Base-by-base conservation (phyloP, 768 basidiomycete species). In the Suillus paluster region DNA sequence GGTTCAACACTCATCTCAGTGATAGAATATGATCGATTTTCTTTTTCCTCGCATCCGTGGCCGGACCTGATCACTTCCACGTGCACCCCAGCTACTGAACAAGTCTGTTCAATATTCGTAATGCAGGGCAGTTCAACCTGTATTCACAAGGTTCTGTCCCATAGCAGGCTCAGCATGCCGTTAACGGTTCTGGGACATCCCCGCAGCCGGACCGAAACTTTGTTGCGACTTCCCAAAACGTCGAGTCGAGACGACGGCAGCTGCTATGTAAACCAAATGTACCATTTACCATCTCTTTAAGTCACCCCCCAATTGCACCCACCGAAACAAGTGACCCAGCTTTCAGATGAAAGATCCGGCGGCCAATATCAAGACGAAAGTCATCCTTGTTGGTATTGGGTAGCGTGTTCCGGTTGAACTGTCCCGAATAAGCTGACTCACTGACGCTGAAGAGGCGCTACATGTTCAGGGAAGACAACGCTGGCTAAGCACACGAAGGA, bases 401-500 rank as follows among this genome's bases (percentile, higher is more conserved):
- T 87, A 63, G 46, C n/a, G n/a, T n/a, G 50, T 56, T 44, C 25
- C n/a, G n/a, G 38, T n/a, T 36, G 5, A 7, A 30, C 55, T 58
- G 34, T 34, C 57, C 9, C 14, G 14, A 21, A n/a, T 38, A 5
- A n/a, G n/a, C 14, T 30, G 27, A 39, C 62, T 36, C 19, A 33
- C 64, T 14, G 57, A 39, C 0, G 9, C 27, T 60, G 27, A 50
- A 95, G 95, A 33, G 96, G 96, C 10, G 91, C 95, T 6, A 92
- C 94, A 25, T 97, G 95, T 75, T 95, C 90, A 0, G 96, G 97
- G 19, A 99, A 99, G 81, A 98, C 97, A 2, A 94, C 95, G 0
- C 84, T 98, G n/a, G 95, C 95, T 34, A 97, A 97, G 74, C 92
- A 95, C 72, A 81, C 98, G 57, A 81, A 81, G 23, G 73, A 75